These are phyloP conservation scores for Adiantum capillusveneris DNA, from an alignment of 75 land plant genomes.

Conservation along the genomic window DNA sequence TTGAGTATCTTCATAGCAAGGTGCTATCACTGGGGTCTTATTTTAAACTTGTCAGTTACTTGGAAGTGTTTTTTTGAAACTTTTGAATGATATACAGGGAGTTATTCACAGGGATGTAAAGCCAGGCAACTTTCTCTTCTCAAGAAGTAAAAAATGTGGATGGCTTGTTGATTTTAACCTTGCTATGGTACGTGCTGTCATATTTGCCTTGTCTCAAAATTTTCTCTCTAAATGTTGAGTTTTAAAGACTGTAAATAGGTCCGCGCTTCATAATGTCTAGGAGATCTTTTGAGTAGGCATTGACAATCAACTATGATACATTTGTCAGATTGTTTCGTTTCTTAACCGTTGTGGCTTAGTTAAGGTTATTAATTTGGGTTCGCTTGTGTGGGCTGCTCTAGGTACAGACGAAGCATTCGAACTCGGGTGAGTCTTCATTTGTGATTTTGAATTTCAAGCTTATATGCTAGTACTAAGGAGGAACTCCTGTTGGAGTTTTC, in stretches of 20 bases:
- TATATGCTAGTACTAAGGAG: no score
- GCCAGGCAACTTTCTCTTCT: conserved; percentile 95
- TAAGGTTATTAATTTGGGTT: no score
- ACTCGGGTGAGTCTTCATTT: no score
- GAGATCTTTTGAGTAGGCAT: neutral
- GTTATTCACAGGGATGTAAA: conserved; percentile 88
- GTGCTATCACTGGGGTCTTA: conserved; percentile 20
- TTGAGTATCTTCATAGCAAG: conserved; percentile 64
- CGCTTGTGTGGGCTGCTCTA: neutral
- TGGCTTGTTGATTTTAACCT: conserved; percentile 93
- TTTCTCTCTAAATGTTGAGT: neutral
- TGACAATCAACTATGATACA: no score
- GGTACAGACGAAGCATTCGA: no score
- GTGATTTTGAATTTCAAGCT: no score
- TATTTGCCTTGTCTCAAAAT: no score
- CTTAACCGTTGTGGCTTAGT: no score
- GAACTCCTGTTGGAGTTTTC: no score
- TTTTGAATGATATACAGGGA: conserved; percentile 38
- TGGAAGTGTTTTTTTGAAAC: no score
- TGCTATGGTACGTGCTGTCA: conserved; percentile 80
- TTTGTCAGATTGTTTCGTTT: no score
- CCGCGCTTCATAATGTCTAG: neutral
- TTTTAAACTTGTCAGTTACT: no score
- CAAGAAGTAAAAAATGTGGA: conserved; percentile 51
- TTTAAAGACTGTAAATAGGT: neutral